These are phyloP conservation scores for Castanea sativa DNA, from an alignment of 306 rosid genomes.

Conservation along the genomic window DNA sequence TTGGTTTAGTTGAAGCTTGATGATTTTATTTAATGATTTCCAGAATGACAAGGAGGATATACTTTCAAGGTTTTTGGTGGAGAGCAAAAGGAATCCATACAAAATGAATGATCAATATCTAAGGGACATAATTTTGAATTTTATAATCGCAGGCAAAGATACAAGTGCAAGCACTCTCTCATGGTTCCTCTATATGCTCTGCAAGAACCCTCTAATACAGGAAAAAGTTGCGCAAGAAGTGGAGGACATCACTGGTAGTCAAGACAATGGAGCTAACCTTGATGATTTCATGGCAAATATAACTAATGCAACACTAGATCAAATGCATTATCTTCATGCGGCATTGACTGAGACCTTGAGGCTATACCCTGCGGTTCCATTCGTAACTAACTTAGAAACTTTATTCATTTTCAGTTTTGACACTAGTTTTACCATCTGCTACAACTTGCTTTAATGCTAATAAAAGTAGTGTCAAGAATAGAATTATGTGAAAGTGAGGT, in stretches of 20 bases:
- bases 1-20: neutral
- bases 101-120: conserved; percentile 56
- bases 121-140: conserved; percentile 66
- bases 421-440: neutral
- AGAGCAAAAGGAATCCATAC: conserved; percentile 55
- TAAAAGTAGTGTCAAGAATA: no score
- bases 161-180: conserved; percentile 66
- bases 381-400: conserved; percentile 21
- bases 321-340: conserved; percentile 88
- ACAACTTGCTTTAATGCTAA: neutral
- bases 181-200: conserved; percentile 79
- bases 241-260: conserved; percentile 37
- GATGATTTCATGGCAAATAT: conserved; percentile 45
- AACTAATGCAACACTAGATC: conserved; percentile 51
- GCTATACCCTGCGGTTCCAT: conserved; percentile 69
- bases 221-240: conserved; percentile 71
- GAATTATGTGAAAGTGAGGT: no score
- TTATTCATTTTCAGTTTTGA: neutral
- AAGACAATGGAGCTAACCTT: conserved; percentile 24
- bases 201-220: conserved; percentile 72
- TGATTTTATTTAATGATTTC: neutral
- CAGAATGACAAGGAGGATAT: conserved; percentile 70
- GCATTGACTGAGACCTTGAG: conserved; percentile 77
- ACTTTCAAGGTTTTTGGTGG: conserved; percentile 73
- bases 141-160: conserved; percentile 79